These are phyloP conservation scores for Zymoseptoria ardabiliae DNA, from an alignment of 2,329 filamentous ascomycete species.

Conservation along the genomic window DNA sequence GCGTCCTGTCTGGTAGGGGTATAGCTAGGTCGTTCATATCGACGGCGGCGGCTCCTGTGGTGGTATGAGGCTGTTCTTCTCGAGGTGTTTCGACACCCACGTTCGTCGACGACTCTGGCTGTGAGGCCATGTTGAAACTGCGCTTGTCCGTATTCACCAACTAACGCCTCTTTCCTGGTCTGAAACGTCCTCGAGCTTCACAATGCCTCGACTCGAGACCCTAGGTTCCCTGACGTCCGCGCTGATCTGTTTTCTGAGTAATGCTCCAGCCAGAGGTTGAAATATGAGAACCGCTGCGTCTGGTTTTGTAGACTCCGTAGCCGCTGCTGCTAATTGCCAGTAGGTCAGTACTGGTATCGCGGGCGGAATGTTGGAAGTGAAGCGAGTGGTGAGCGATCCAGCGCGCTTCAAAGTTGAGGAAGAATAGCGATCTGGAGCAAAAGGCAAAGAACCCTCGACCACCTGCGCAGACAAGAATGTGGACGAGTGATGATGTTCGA, in stretches of 20 bases:
- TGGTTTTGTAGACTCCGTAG: background rate
- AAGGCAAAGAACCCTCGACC: background rate
- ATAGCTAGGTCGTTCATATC: background rate
- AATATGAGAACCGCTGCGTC: background rate
- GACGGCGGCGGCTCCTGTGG: background rate
- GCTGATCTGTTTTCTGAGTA: background rate
- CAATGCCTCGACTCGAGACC: background rate
- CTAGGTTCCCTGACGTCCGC: background rate
- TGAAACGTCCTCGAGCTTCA: background rate
- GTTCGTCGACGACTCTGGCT: slow-evolving; percentile 2
- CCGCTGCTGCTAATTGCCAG: background rate
- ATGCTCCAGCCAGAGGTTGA: background rate
- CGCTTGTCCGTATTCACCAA: background rate
- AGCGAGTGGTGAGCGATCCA: background rate
- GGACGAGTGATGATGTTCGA: background rate
- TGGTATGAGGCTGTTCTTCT: background rate
- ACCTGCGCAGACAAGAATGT: background rate
- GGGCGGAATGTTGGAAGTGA: background rate
- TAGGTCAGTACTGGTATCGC: too few species aligned
- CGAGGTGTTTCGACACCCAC: background rate
- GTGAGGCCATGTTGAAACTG: background rate
- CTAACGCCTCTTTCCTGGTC: background rate
- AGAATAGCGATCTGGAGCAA: background rate
- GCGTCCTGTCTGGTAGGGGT: background rate
- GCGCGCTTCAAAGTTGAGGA: background rate